A percentile compares a stretch with the other conserved stretches of the same genome.
phyloP scores from a whole-genome alignment of 257 asterid genomes.

The Nicotiana tabacum region DNA sequence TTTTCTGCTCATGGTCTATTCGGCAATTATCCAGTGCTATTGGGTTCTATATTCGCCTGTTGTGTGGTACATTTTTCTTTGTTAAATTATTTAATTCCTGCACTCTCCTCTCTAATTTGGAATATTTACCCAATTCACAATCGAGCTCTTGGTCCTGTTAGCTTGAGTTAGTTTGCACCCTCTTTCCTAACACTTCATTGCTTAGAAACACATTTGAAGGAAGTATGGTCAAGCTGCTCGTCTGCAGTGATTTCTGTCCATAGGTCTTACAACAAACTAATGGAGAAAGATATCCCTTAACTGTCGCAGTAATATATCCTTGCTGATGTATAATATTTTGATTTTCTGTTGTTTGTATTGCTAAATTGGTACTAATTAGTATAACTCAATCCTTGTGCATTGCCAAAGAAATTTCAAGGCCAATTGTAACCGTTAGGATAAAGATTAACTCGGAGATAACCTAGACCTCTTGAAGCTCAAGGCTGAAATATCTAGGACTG shows the following conservation, averaged over 20 bases:
- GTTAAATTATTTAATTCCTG: not conserved
- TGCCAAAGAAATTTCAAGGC: not conserved
- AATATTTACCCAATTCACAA: not conserved
- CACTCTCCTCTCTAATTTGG: not conserved
- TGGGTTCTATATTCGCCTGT: slow-evolving; percentile 46
- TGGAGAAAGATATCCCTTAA: not conserved
- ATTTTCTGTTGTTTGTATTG: not conserved
- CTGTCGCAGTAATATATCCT: not conserved
- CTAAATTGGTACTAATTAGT: not conserved
- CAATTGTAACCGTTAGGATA: not conserved
- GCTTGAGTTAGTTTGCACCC: not conserved
- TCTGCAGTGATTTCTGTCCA: not conserved
- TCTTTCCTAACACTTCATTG: not conserved
- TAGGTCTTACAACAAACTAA: not conserved
- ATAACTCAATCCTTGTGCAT: not conserved
- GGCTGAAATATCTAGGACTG: not conserved
- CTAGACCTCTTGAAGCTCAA: not conserved
- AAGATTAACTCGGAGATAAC: not conserved
- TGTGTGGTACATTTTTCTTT: not conserved
- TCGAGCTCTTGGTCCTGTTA: not conserved
- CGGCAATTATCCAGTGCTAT: slow-evolving; percentile 36
- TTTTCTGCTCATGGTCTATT: slow-evolving; percentile 26
- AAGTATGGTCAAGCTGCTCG: not conserved
- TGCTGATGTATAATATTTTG: not conserved
- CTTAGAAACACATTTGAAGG: not conserved